These are phyloP conservation scores for Talaromyces liani DNA, from an alignment of 495 filamentous ascomycete species.

Conservation along the genomic window DNA sequence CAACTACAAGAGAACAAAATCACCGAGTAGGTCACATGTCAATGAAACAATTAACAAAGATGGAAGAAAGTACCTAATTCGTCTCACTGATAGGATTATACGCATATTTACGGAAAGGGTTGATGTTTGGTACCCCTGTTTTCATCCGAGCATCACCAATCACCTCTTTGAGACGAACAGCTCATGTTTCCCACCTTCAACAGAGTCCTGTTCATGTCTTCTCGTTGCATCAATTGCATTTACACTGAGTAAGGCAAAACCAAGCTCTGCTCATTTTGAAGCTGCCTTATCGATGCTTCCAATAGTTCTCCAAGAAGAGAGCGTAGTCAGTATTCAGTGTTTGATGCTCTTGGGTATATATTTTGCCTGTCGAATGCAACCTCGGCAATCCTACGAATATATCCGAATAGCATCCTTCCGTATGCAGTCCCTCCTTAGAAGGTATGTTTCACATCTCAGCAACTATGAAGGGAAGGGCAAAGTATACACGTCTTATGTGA, in stretches of 20 bases:
- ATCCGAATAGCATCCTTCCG: conserved; percentile 3
- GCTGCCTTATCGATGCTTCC: conserved; percentile 1
- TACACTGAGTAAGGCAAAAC: neutral
- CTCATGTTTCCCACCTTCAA: conserved; percentile 1
- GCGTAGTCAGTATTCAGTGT: conserved; percentile 1
- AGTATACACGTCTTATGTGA: neutral
- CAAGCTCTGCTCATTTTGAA: neutral
- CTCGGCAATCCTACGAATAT: conserved; percentile 4
- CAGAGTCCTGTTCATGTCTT: conserved; percentile 1
- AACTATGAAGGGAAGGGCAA: neutral
- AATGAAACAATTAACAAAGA: neutral
- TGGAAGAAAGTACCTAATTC: neutral
- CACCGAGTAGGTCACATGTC: neutral
- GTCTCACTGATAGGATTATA: conserved; percentile 1
- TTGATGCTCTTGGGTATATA: conserved; percentile 2
- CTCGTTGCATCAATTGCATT: conserved; percentile 1
- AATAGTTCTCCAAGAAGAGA: neutral
- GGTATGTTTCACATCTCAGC: conserved; percentile 5
- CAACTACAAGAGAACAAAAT: neutral
- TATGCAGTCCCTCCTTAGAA: conserved; percentile 3
- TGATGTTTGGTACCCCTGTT: neutral
- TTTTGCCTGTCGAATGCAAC: conserved; percentile 6
- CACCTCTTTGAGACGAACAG: conserved; percentile 1
- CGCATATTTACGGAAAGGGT: neutral
- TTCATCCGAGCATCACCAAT: neutral